Conservation (phyloP, 2,329 filamentous ascomycete genomes). For the Apiospora marii region DNA sequence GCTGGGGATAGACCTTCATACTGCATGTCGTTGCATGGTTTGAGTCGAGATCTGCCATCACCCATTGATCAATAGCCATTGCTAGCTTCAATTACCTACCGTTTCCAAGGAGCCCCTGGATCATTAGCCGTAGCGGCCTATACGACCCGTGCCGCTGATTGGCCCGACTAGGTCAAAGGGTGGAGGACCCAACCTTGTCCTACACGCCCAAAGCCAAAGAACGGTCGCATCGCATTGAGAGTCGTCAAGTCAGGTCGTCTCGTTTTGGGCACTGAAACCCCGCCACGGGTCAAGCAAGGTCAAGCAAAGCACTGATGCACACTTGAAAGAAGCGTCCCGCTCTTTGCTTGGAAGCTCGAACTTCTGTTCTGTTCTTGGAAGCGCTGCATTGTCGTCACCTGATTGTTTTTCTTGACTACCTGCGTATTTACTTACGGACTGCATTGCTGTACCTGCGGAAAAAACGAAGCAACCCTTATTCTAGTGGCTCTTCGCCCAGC, state of each 20-base stretch:
- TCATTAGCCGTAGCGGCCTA: background rate
- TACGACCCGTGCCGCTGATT: background rate
- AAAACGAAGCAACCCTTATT: background rate
- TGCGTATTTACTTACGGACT: background rate
- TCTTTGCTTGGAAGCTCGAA: constrained; percentile 11
- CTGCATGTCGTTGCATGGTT: no score
- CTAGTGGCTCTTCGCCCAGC: background rate
- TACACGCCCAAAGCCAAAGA: constrained; percentile 21
- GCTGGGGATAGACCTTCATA: no score
- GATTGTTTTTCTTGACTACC: constrained; percentile 5
- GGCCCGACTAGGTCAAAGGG: background rate
- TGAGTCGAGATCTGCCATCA: no score
- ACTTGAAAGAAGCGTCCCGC: constrained; percentile 13
- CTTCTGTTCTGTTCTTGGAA: constrained; percentile 20
- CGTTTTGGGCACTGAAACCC: constrained; percentile 40
- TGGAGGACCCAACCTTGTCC: constrained; percentile 1
- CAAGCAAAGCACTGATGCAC: constrained; percentile 20
- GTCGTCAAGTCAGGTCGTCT: constrained; percentile 12
- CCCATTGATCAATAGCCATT: no score
- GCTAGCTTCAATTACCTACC: no score
- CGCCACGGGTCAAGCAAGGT: constrained; percentile 36
- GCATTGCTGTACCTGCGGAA: constrained; percentile 7
- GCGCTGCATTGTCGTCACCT: constrained; percentile 17
- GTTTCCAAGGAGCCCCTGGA: constrained; percentile 1
- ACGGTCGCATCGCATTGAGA: constrained; percentile 34